phyloP scores from a whole-genome alignment of 306 rosid species.

The Luffa aegyptiaca region DNA sequence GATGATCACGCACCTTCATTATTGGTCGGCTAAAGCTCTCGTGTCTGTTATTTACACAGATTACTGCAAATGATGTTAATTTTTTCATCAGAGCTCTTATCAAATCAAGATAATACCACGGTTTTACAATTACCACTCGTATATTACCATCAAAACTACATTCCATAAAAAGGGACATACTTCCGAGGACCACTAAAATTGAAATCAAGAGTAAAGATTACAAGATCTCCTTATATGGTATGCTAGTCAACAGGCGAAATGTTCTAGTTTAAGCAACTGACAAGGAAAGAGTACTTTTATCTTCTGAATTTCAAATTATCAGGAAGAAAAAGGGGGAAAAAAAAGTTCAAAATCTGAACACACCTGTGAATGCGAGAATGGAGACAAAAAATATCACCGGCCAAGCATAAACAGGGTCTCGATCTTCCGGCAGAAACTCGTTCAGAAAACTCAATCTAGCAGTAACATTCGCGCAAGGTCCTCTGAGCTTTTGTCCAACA shows the following conservation, averaged over 20 bases:
- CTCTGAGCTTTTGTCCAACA: conserved; percentile 38
- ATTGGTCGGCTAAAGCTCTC: conserved; percentile 27
- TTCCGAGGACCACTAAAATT: background rate
- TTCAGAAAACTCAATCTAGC: conserved; percentile 61
- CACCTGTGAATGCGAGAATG: conserved; percentile 73
- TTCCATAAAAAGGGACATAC: background rate
- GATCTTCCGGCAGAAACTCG: conserved; percentile 90
- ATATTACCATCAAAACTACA: background rate
- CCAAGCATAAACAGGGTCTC: conserved; percentile 90
- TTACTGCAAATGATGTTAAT: conserved; percentile 39
- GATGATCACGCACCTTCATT: conserved; percentile 57
- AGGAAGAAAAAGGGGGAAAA: background rate
- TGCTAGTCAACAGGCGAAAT: background rate
- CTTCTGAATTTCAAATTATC: background rate
- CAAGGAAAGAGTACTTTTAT: background rate
- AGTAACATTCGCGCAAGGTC: conserved; percentile 54
- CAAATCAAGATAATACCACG: background rate
- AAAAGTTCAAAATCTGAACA: background rate
- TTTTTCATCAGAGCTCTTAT: conserved; percentile 5
- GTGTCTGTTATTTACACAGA: conserved; percentile 33
- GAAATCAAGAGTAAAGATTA: background rate
- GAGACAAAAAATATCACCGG: conserved; percentile 60
- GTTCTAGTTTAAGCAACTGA: background rate
- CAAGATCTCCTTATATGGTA: background rate
- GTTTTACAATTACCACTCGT: too few species aligned